Percentiles rank a stretch among this genome's conserved stretches.
phyloP scores from a whole-genome alignment of 1,139 yeast species.

The Zygosaccharomyces pseudobailii region DNA sequence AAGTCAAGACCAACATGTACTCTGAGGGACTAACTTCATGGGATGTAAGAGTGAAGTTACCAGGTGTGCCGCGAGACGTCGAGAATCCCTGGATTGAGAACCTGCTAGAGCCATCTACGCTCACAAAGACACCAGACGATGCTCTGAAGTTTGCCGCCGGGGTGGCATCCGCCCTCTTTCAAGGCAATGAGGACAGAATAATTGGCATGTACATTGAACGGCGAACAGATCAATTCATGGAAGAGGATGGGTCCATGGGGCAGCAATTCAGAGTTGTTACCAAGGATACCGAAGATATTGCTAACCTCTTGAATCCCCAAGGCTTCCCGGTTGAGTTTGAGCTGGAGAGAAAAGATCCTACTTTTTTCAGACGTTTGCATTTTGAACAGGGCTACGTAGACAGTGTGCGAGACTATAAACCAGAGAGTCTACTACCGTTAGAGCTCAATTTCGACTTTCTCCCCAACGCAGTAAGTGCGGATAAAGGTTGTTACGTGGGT shows the following conservation, averaged over 20 bases:
- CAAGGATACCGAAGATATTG: constrained; percentile 32
- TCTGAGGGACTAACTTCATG: constrained; percentile 19
- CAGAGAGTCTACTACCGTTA: constrained; percentile 63
- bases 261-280: constrained; percentile 71
- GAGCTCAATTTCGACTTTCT: constrained; percentile 74
- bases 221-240: constrained; percentile 17
- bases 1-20: constrained; percentile 22
- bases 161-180: constrained; percentile 34
- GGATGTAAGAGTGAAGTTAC: constrained; percentile 25
- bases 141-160: constrained; percentile 39
- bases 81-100: constrained; percentile 31
- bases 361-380: constrained; percentile 45
- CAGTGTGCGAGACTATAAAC: constrained; percentile 42
- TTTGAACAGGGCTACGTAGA: constrained; percentile 64
- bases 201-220: constrained; percentile 39
- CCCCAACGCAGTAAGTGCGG: constrained; percentile 72
- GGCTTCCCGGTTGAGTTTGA: constrained; percentile 28
- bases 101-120: constrained; percentile 26
- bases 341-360: constrained; percentile 21
- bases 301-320: constrained; percentile 31
- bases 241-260: constrained; percentile 51
- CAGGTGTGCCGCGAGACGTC: constrained; percentile 17
- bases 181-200: constrained; percentile 21
- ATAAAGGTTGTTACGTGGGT: constrained; percentile 95
- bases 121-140: constrained; percentile 35